phyloP scores from a whole-genome alignment of 345 rosid genomes.

The Kandelia obovata region DNA sequence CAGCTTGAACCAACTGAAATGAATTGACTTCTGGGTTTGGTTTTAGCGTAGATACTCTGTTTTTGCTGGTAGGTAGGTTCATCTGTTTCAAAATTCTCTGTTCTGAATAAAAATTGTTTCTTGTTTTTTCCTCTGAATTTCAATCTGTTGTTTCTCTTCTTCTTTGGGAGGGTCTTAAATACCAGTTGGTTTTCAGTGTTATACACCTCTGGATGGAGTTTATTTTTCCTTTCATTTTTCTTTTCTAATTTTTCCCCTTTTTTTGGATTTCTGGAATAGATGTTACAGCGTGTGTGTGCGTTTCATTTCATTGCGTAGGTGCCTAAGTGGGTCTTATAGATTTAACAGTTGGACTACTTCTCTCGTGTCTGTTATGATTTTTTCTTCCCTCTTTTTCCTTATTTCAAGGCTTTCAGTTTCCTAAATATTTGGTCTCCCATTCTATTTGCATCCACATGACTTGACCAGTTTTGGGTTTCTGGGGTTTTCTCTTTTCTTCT shows the following conservation, averaged over 20 bases:
- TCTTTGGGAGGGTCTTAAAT: not conserved
- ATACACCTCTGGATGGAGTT: constrained; percentile 2
- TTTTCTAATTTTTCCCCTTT: no score
- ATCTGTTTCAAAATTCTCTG: no score
- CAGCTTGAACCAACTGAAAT: no score
- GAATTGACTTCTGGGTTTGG: no score
- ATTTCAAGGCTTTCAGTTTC: constrained; percentile 36
- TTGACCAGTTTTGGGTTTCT: constrained; percentile 10
- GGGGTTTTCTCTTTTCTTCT: constrained; percentile 4
- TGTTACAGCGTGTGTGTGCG: not conserved
- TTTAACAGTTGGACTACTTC: constrained; percentile 12
- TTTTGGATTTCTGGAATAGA: not conserved
- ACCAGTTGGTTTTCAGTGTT: not conserved
- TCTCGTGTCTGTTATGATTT: constrained; percentile 8
- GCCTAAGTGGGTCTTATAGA: not conserved
- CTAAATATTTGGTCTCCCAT: constrained; percentile 18
- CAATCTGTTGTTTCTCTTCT: not conserved
- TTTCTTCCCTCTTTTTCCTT: constrained; percentile 19
- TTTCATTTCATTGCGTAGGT: not conserved
- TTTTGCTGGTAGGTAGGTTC: no score
- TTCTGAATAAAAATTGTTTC: not conserved
- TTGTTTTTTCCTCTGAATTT: not conserved
- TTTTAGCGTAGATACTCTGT: no score
- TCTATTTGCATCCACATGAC: constrained; percentile 8
- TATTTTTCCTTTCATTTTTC: not conserved